Evolutionary conservation across 1,139 yeast genomes (phyloP).

Genomic region (Pichia cactophila): DNA sequence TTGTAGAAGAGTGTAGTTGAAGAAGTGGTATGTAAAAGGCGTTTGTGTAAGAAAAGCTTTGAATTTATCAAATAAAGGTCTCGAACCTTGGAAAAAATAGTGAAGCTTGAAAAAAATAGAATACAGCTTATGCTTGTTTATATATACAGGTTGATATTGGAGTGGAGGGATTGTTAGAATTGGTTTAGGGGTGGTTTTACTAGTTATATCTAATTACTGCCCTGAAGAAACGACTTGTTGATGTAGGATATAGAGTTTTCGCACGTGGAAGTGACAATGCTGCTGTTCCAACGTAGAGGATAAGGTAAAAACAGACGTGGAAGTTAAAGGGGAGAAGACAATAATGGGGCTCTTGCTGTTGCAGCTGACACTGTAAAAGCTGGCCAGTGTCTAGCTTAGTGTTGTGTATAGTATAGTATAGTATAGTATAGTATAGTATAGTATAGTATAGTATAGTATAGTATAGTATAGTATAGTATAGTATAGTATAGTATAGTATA

Average conservation of each 20-base stretch:
- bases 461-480: too few species aligned
- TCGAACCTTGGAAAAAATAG: neutral
- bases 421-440: too few species aligned
- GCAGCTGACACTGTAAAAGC: too few species aligned
- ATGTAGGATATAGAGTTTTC: constrained; percentile 74
- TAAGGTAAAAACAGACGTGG: too few species aligned
- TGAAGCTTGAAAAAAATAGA: neutral
- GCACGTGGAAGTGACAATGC: constrained; percentile 35
- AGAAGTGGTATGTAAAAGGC: neutral
- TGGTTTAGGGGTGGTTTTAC: constrained; percentile 43
- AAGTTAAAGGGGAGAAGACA: too few species aligned
- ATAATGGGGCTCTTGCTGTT: too few species aligned
- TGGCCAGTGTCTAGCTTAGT: too few species aligned
- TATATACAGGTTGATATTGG: constrained; percentile 27
- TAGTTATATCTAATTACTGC: constrained; percentile 40
- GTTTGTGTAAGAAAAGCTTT: neutral
- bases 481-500: too few species aligned
- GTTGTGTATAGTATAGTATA: too few species aligned
- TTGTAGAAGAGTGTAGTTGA: neutral
- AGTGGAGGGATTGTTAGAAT: constrained; percentile 29
- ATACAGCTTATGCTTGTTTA: neutral
- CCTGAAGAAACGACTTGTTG: constrained; percentile 38
- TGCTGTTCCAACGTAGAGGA: constrained; percentile 22
- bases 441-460: too few species aligned
- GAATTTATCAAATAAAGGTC: neutral